These are phyloP conservation scores for Globisporangium barbulae DNA, from an alignment of 352 stramenopile species.

Conservation along the genomic window DNA sequence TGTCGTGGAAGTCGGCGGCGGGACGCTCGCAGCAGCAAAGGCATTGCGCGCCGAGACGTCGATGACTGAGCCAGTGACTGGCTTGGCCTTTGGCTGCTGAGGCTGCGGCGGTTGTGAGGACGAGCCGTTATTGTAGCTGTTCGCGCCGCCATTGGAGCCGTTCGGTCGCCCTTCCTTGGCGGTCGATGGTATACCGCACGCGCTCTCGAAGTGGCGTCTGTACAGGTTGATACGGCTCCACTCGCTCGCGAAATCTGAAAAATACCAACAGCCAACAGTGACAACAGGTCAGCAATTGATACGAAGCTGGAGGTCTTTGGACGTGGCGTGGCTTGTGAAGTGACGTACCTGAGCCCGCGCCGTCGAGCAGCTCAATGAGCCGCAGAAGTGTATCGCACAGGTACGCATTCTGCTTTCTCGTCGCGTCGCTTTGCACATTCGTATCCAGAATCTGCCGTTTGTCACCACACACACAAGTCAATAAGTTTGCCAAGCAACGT, in stretches of 20 bases:
- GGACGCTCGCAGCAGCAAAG: constrained; percentile 14
- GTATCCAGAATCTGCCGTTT: constrained; percentile 51
- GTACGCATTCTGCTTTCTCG: constrained; percentile 67
- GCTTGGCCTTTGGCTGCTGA: constrained; percentile 13
- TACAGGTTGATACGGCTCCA: constrained; percentile 79
- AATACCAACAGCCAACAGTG: neutral
- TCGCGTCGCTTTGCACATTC: constrained; percentile 63
- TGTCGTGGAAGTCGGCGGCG: constrained; percentile 3
- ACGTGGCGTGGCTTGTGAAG: neutral
- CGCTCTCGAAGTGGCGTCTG: constrained; percentile 73
- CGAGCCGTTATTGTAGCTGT: constrained; percentile 1
- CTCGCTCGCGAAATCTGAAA: constrained; percentile 58
- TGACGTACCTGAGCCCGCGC: constrained; percentile 49
- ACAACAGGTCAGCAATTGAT: neutral
- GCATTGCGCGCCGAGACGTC: constrained; percentile 19
- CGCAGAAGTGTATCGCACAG: constrained; percentile 55
- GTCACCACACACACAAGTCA: neutral
- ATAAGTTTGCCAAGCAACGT: constrained; percentile 8
- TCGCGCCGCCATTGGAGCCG: constrained; percentile 8
- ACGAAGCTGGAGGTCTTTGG: neutral
- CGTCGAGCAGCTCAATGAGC: constrained; percentile 64
- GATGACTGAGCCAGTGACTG: constrained; percentile 6
- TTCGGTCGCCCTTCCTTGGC: constrained; percentile 31
- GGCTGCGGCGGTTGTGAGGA: neutral
- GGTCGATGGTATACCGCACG: constrained; percentile 56